These are phyloP conservation scores for Hapsidospora chrysogenum DNA, from an alignment of 495 filamentous ascomycete genomes.

Conservation along the genomic window DNA sequence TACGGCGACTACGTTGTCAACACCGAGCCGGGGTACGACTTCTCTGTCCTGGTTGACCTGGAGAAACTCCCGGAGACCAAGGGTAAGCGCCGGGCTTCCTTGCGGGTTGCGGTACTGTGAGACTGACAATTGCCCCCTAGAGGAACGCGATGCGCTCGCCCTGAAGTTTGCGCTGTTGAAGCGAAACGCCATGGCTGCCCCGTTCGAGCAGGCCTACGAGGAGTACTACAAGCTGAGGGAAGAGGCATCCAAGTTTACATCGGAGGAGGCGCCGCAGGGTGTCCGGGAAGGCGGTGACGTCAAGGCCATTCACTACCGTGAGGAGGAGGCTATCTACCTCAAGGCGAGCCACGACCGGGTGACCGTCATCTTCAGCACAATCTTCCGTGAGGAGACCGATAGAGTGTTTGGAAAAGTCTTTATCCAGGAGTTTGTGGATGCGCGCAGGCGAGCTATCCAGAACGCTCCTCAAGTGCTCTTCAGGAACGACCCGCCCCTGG, in stretches of 20 bases:
- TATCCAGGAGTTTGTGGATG: constrained; percentile 88
- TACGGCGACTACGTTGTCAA: constrained; percentile 82
- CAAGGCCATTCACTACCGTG: constrained; percentile 93
- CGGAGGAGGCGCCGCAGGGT: constrained; percentile 81
- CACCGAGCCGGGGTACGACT: constrained; percentile 85
- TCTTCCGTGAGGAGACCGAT: constrained; percentile 96
- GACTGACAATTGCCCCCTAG: too few relatives aligned
- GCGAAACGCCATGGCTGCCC: constrained; percentile 95
- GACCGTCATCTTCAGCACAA: constrained; percentile 96
- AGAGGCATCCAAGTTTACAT: constrained; percentile 75
- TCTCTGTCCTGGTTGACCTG: constrained; percentile 76
- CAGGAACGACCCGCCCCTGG: constrained; percentile 83
- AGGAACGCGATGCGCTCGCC: constrained; percentile 69
- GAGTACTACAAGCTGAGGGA: constrained; percentile 75
- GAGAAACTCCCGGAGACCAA: constrained; percentile 68
- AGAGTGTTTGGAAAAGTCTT: constrained; percentile 95
- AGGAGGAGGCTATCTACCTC: constrained; percentile 99
- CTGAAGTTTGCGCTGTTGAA: constrained; percentile 76
- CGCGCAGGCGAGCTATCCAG: constrained; percentile 81
- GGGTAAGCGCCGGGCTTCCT: too few relatives aligned
- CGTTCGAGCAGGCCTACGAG: constrained; percentile 90
- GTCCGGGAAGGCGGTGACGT: constrained; percentile 77
- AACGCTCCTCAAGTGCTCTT: constrained; percentile 98
- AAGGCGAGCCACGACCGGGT: constrained; percentile 94
- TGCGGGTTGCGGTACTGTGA: too few relatives aligned